These are phyloP conservation scores for Mediolabrus comicus DNA, from an alignment of 108 stramenopile species.

Conservation along the genomic window DNA sequence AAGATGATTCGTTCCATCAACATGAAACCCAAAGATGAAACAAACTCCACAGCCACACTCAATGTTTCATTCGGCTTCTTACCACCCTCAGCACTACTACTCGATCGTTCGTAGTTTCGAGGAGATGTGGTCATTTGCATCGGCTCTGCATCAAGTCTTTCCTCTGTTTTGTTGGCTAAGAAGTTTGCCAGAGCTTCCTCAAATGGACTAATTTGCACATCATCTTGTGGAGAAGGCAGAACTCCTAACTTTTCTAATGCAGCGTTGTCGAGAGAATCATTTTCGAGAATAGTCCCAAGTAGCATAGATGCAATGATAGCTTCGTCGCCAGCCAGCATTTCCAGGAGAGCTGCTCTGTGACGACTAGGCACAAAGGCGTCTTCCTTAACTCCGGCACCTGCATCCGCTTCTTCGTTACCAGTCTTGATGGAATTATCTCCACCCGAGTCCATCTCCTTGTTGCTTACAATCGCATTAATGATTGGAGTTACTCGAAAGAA, in stretches of 20 bases:
- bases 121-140: not conserved
- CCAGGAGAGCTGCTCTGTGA: slow-evolving; percentile 29
- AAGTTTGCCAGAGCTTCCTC: slow-evolving; percentile 53
- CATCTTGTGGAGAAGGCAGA: slow-evolving; percentile 32
- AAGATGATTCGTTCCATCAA: slow-evolving; percentile 36
- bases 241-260: slow-evolving; percentile 50
- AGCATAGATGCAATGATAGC: slow-evolving; percentile 57
- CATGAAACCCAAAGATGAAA: slow-evolving; percentile 44
- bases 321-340: slow-evolving; percentile 42
- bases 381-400: slow-evolving; percentile 3
- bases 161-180: slow-evolving; percentile 8
- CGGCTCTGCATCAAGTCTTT: not conserved
- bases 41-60: slow-evolving; percentile 18
- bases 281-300: slow-evolving; percentile 58
- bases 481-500: slow-evolving; percentile 2
- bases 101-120: not conserved
- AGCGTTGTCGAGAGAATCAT: slow-evolving; percentile 59
- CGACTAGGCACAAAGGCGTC: slow-evolving; percentile 10
- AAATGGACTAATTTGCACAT: slow-evolving; percentile 30
- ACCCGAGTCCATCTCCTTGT: slow-evolving; percentile 11
- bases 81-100: not conserved
- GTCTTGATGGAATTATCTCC: slow-evolving; percentile 8
- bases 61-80: not conserved
- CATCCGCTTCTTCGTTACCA: slow-evolving; percentile 10
- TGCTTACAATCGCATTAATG: not conserved